phyloP scores from a whole-genome alignment of 2,329 filamentous ascomycete genomes.

The Ascochyta rabiei region DNA sequence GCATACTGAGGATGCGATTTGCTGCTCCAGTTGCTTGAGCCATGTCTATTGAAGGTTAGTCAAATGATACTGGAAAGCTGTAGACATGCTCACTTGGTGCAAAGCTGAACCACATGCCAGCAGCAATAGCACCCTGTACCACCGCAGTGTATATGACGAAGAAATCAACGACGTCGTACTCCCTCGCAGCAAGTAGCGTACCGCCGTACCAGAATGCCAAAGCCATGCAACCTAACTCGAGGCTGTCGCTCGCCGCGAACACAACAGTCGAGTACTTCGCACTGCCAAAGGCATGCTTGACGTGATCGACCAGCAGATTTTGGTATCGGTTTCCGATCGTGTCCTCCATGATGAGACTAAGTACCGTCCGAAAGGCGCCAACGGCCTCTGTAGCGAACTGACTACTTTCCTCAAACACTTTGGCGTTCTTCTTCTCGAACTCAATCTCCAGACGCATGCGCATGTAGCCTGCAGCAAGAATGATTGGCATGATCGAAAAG shows the following conservation, averaged over 20 bases:
- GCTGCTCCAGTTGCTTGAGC: constrained; percentile 45
- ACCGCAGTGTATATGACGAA: constrained; percentile 61
- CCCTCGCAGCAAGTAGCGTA: constrained; percentile 49
- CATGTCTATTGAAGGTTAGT: constrained; percentile 30
- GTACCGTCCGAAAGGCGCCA: constrained; percentile 74
- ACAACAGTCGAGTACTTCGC: constrained; percentile 67
- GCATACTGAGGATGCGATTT: constrained; percentile 47
- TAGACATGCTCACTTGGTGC: constrained; percentile 50
- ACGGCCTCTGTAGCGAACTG: constrained; percentile 78
- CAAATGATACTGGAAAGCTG: background rate
- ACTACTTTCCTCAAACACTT: constrained; percentile 73
- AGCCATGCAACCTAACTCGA: constrained; percentile 67
- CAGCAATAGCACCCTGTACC: constrained; percentile 51
- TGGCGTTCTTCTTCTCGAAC: constrained; percentile 71
- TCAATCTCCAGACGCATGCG: constrained; percentile 65
- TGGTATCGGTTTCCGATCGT: constrained; percentile 68
- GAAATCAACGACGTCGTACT: constrained; percentile 57
- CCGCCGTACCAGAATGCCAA: constrained; percentile 62
- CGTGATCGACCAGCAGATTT: constrained; percentile 63
- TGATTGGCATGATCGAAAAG: constrained; percentile 62
- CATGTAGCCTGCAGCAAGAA: constrained; percentile 57
- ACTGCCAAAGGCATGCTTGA: constrained; percentile 64
- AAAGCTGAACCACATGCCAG: constrained; percentile 52
- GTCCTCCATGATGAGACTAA: constrained; percentile 72
- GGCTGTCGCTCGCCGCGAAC: constrained; percentile 72